Evolutionary conservation across 2,329 filamentous ascomycete genomes (phyloP).

Genomic region (Thermothelomyces thermophilus): DNA sequence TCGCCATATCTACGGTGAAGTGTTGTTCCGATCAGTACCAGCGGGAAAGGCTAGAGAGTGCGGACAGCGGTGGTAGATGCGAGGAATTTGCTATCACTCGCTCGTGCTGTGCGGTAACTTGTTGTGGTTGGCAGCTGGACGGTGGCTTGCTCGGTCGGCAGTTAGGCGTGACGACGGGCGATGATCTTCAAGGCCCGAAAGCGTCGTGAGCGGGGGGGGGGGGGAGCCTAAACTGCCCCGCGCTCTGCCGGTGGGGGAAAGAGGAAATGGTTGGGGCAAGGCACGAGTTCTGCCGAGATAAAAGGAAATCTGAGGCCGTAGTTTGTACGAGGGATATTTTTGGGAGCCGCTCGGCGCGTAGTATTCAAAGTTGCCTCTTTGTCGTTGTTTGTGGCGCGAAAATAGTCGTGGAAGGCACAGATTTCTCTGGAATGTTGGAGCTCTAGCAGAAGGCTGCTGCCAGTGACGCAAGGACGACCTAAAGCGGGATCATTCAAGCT

Average conservation of each 20-base stretch:
- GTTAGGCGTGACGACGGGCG: slow-evolving; percentile 7
- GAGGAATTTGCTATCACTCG: no score
- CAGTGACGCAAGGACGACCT: slow-evolving; percentile 11
- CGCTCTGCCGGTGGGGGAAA: neutral
- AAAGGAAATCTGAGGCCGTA: neutral
- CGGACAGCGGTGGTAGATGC: neutral
- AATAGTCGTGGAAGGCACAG: neutral
- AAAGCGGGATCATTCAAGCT: slow-evolving; percentile 9
- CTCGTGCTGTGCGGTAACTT: no score
- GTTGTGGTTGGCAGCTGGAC: neutral
- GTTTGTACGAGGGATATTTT: no score
- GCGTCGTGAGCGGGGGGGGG: neutral
- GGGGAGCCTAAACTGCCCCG: neutral
- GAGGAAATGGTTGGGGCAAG: neutral
- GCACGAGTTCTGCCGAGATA: neutral
- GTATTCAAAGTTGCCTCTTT: neutral
- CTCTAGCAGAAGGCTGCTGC: slow-evolving; percentile 2
- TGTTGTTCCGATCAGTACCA: neutral
- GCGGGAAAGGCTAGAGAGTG: neutral
- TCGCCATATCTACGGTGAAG: slow-evolving; percentile 43
- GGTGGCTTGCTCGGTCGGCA: neutral
- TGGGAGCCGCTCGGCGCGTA: neutral
- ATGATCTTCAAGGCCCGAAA: neutral
- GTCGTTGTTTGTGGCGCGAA: neutral
- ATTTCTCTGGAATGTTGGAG: neutral